Evolutionary conservation across 148 eudicot genomes (phyloP).

Genomic region (Limonium bicolor): DNA sequence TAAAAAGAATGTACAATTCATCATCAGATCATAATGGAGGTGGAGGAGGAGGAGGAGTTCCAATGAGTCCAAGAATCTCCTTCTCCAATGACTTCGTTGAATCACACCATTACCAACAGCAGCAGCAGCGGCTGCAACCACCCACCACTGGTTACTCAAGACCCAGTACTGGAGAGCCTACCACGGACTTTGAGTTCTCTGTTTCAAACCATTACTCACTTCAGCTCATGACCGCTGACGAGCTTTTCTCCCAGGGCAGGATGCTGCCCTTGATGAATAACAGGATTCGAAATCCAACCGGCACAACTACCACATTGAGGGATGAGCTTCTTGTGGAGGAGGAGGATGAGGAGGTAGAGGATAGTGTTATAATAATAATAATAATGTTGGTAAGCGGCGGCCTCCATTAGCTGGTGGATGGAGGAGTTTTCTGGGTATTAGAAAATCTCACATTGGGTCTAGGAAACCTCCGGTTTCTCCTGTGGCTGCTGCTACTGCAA

Average conservation of each 20-base stretch:
- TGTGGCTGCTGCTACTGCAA: too few relatives aligned
- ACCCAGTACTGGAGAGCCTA: too few relatives aligned
- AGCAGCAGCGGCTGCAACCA: neutral
- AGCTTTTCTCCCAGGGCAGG: slow-evolving; percentile 60
- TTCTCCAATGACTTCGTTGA: slow-evolving; percentile 88
- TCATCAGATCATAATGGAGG: slow-evolving; percentile 6
- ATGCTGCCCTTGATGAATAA: slow-evolving; percentile 49
- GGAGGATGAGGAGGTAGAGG: slow-evolving; percentile 9
- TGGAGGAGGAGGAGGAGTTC: slow-evolving; percentile 8
- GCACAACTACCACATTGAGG: slow-evolving; percentile 28
- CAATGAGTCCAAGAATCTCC: slow-evolving; percentile 79
- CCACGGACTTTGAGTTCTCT: slow-evolving; percentile 73
- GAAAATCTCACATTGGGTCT: slow-evolving; percentile 59
- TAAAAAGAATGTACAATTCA: slow-evolving; percentile 49
- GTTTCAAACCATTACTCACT: slow-evolving; percentile 13
- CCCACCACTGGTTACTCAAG: slow-evolving; percentile 15
- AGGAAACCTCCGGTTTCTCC: too few relatives aligned
- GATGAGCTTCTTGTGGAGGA: slow-evolving; percentile 43
- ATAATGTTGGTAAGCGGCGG: too few relatives aligned
- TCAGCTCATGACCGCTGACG: slow-evolving; percentile 45
- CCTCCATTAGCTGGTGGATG: slow-evolving; percentile 51
- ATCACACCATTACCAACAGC: slow-evolving; percentile 10
- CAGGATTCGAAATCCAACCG: neutral
- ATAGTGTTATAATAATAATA: slow-evolving; percentile 22
- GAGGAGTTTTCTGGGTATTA: slow-evolving; percentile 69